Evolutionary conservation across 1,284 basidiomycete genomes (phyloP), one percentile per base, ranked within the genome.

Genomic region (Sporisorium exsertum): DNA sequence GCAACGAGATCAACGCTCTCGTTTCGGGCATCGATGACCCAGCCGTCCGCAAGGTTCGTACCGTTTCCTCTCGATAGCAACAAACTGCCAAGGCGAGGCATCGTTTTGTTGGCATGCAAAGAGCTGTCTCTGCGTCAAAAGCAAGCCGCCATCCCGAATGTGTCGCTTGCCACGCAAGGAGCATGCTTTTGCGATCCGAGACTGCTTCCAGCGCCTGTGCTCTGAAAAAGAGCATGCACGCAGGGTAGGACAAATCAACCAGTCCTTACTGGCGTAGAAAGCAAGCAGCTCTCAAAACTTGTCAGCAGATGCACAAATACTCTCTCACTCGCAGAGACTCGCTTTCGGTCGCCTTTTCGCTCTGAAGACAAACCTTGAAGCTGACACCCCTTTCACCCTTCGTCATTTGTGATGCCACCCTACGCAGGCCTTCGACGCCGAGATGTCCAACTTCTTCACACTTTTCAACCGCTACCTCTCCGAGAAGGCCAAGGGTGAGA

Each of bases 391-490:
- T 32, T 20, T 27, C 40, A 26, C 32, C n/a, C n/a, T n/a, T 33
- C 22, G 5, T 26, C 2, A 12, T 26, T 27, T 46, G 1, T 40
- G 10, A 37, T 35, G 42, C 43, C 26, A n/a, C 57, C 26, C 22
- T 42, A 10, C 29, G 18, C 58, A 96, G 94, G 92, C 92, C 20
- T 98, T 99, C 87, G 94, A 97, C 87, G 92, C 92, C 50, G 95
- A 99, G 88, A 99, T 99, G 97, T 93, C 96, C 85, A 92, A 93
- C 70, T 99, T 99, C 90, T 99, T 98, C 90, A 92, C 92, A 86
- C 93, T 99, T 85, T 99, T 99, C 89, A 98, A 95, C 86, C 93
- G 97, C 77, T 99, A 96, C 88, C 91, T 99, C 81, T 88, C 92
- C 29, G 95, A 98, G 87, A 93, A 94, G 81, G 96, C 97, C 61